Conservation (phyloP, 1,139 yeast species). For the Suhomyces anneliseae region DNA sequence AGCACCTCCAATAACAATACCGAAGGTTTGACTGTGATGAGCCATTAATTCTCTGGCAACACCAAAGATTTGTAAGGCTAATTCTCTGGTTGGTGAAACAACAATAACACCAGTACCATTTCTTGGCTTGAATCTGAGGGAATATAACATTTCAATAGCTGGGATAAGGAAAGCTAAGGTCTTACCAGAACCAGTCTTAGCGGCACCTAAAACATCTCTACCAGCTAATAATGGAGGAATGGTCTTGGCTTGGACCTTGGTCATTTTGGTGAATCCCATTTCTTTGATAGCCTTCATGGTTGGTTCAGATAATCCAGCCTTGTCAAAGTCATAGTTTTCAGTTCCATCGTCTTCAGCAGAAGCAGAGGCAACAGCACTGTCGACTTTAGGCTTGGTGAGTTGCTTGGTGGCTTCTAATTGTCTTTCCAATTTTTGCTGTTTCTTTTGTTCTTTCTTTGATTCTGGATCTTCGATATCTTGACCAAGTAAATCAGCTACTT, state of each 20-base stretch:
- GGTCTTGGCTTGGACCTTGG: conserved; percentile 89
- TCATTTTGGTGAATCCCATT: conserved; percentile 90
- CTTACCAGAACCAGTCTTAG: conserved; percentile 98
- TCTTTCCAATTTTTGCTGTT: conserved; percentile 19
- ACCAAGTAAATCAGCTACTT: conserved; percentile 55
- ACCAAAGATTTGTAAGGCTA: conserved; percentile 95
- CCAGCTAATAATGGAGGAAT: conserved; percentile 96
- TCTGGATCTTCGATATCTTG: conserved; percentile 45
- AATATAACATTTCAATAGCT: conserved; percentile 86
- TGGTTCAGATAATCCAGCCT: conserved; percentile 68
- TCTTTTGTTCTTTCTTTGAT: conserved; percentile 23
- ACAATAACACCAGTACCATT: conserved; percentile 90
- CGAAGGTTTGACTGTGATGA: conserved; percentile 89
- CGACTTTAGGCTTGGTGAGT: conserved; percentile 28
- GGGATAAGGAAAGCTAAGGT: conserved; percentile 94
- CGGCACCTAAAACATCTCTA: conserved; percentile 94
- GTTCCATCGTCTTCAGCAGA: conserved; percentile 30
- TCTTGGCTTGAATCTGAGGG: conserved; percentile 87
- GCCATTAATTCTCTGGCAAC: conserved; percentile 94
- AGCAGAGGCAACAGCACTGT: conserved; percentile 28
- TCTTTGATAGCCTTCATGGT: conserved; percentile 75
- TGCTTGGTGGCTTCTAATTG: conserved; percentile 21
- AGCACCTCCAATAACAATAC: conserved; percentile 97
- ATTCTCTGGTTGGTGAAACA: conserved; percentile 86
- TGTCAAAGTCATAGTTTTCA: conserved; percentile 45